Evolutionary conservation across 108 stramenopile species (phyloP), one percentile per base, ranked within the genome.

Genomic region (Stephanodiscus minutulus): DNA sequence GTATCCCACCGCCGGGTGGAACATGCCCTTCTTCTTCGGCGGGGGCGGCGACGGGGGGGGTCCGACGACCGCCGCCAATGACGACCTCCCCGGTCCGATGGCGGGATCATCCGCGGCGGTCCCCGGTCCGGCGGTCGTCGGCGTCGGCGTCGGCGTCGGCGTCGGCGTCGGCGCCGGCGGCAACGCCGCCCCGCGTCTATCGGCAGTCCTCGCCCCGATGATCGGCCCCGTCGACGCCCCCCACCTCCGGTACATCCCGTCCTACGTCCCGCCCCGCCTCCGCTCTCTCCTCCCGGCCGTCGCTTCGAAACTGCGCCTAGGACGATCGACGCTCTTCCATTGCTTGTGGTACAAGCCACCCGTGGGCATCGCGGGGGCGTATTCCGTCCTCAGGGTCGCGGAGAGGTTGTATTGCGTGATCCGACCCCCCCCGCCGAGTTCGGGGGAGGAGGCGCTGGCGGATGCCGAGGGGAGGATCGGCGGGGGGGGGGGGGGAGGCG

Each of bases 301-400:
- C 8, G 0, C 61, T 0, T 61, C 66, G 1, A 48, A 17, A 17
- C 49, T 72, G 29, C 66, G 54, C 31, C 15, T 8, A 4, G 71
- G 52, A 4, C 65, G 77, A 20, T 17, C 50, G 21, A 68, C 65
- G 37, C 24, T 72, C 3, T 63, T 72, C 28, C 36, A 60, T 6
- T 22, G 70, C 0, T 47, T 72, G n/a, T 79, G 77, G 77, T 88
- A 87, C 75, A 88, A 88, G 54, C 88, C 88, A 33, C 91, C 91
- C 0, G 88, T 92, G 1, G 91, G 91, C 13, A 79, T 89, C 59
- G 85, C 86, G 3, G 62, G 86, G 9, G 74, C 75, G 2, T 82
- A 64, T 58, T 59, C 70, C 24, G 59, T 68, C 5, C 35, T 69
- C 10, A 63, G 74, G 0, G 36, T 92, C 0, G 47, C 86, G 3